Evolutionary conservation across 768 basidiomycete genomes (phyloP).

Genomic region (Tulasnella calospora): DNA sequence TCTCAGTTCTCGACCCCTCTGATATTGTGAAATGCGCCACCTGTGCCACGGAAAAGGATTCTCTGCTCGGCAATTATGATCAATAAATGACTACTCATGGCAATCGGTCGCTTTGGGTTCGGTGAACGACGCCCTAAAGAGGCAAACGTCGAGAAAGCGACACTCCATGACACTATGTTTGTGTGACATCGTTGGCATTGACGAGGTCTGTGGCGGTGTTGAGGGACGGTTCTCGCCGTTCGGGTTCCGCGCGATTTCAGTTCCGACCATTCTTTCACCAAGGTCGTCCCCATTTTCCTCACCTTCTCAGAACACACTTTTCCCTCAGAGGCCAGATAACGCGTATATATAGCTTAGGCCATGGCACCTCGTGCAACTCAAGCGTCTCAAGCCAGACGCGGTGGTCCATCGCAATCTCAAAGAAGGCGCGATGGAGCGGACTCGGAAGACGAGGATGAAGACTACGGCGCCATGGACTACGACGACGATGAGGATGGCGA

Average conservation of each 20-base stretch:
- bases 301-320: not conserved
- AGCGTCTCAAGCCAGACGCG: slow-evolving; percentile 1
- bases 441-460: slow-evolving; percentile 34
- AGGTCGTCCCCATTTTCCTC: not conserved
- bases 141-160: too few relatives aligned
- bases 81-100: too few relatives aligned
- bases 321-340: not conserved
- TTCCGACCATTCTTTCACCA: not conserved
- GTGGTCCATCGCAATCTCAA: slow-evolving; percentile 29
- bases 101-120: too few relatives aligned
- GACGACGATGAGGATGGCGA: slow-evolving; percentile 34
- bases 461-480: slow-evolving; percentile 36
- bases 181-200: too few relatives aligned
- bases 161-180: too few relatives aligned
- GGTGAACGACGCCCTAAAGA: too few relatives aligned
- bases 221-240: not conserved
- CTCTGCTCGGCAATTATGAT: too few relatives aligned
- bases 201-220: too few relatives aligned
- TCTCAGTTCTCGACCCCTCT: too few relatives aligned
- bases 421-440: slow-evolving; percentile 36
- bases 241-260: not conserved
- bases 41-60: too few relatives aligned
- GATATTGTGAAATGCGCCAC: too few relatives aligned
- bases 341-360: not conserved
- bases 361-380: slow-evolving; percentile 9